phyloP scores from a whole-genome alignment of 306 rosid genomes.

The Glycyrrhiza uralensis region DNA sequence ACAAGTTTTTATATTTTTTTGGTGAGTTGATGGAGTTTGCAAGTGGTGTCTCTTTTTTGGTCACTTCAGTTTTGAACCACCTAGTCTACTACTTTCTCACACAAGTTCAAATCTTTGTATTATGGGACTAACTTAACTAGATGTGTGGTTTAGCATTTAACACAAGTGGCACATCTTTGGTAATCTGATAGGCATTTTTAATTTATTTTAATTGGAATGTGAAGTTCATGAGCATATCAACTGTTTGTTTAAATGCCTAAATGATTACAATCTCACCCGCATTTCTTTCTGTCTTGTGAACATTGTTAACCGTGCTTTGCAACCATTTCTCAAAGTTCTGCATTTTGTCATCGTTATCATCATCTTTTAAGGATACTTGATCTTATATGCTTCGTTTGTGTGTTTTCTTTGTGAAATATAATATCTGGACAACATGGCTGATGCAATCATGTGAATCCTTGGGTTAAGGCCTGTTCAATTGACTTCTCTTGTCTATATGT shows the following conservation, averaged over 20 bases:
- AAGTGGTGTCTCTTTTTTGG: neutral
- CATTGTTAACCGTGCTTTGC: neutral
- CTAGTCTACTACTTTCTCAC: neutral
- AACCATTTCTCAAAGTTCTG: neutral
- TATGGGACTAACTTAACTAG: neutral
- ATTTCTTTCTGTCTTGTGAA: neutral
- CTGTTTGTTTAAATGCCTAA: slow-evolving; percentile 17
- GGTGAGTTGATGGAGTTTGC: neutral
- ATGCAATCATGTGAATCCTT: neutral
- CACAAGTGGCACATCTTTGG: neutral
- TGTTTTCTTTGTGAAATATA: neutral
- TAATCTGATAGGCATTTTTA: neutral
- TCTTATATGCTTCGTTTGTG: neutral
- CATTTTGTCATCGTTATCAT: neutral
- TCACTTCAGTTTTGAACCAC: neutral
- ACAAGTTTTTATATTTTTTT: too few relatives aligned
- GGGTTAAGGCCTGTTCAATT: neutral
- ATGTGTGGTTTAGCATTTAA: neutral
- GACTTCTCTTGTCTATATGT: too few relatives aligned
- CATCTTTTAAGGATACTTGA: neutral
- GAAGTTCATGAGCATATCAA: neutral
- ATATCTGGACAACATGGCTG: neutral
- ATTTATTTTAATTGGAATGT: neutral
- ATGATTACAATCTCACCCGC: neutral
- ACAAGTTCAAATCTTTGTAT: neutral